Base-by-base conservation (phyloP, 106 monocot genomes). In the Ottelia alismoides region DNA sequence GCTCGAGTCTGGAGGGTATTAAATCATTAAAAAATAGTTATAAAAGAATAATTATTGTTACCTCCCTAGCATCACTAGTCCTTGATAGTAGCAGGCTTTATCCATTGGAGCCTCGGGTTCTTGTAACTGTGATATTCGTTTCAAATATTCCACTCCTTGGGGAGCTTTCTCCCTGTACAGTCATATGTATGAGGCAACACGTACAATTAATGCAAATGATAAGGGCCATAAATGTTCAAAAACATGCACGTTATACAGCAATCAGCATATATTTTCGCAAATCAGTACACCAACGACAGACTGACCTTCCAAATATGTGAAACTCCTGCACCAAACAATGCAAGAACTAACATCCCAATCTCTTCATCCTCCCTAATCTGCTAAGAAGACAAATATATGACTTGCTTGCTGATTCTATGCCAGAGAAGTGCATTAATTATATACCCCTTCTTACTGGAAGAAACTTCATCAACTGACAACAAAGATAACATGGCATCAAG, bases 51-150 rank as follows among this genome's bases (percentile, higher is more conserved):
- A 28, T 23, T 11, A 29, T 32, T n/a, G 44, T 20, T 69, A 93
- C 93, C 93, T 88, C 76, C 80, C 93, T 53, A 93, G 62, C 50
- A 84, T 35, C 59, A 84, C 83, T 58, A 93, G 53, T 11, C 78
- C 93, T 26, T 51, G 52, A 47, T 84, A 68, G 64, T 93, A 93
- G 62, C 75, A 84, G 11, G 67, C 69, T 72, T 85, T 85, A 45
- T 85, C 74, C 54, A 70, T 56, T 7, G 76, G 75, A 45, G 50
- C 51, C 28, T 85, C 82, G 18, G 96, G 96, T 66, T 74, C 96
- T 59, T 76, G 73, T 62, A 98, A 44, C 28, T 82, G 61, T 20
- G 82, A 65, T 71, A 98, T 67, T 68, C 74, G 81, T 65, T 74
- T 89, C 57, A 89, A 61, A 70, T 82, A 70, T 47, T 74, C 63